Evolutionary conservation across 805 yeast genomes (phyloP), one percentile per base, ranked within the genome.

Genomic region (Starmerella sp.): DNA sequence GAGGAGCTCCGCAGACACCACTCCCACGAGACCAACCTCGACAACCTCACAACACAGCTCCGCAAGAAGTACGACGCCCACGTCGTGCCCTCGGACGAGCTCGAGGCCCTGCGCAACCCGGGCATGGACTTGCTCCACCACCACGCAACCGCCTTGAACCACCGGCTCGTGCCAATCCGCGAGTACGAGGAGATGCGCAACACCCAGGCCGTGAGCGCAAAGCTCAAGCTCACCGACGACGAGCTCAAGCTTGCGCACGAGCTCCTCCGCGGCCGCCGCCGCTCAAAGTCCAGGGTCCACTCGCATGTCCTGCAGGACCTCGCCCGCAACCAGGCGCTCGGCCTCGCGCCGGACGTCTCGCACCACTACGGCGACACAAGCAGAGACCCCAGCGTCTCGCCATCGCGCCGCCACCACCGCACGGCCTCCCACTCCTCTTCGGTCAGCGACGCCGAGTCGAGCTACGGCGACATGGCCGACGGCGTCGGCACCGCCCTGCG

Each of bases 151-250:
- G 54, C 49, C 11, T 1, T 50, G 14, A 50, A 54, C 35, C 56
- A 54, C 29, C 17, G 38, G 11, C 54, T 54, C 5, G 42, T 54
- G 7, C 56, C 56, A 1, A 49, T 45, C 3, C 22, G n/a, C 4
- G 54, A 54, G 35, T 54, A 49, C 17, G 56, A 54, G 35, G 28
- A 43, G 9, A 45, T 54, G n/a, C 30, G 48, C 8, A 51, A 36
- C 15, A n/a, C 17, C 29, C 49, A 34, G 5, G 34, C 54, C 6
- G 13, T 11, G 4, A 9, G 22, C 10, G 44, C 29, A 5, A 31
- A 34, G 37, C 48, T 44, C 5, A 30, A 44, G 37, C 37, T 44
- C 11, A 44, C 36, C 2, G 48, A 44, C 36, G 28, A 44, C 4
- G 48, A 44, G 48, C 48, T 44, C 13, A 44, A 31, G 36, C 28